Evolutionary conservation across 2,329 filamentous ascomycete genomes (phyloP).

Genomic region (Clarireedia monteithiana): DNA sequence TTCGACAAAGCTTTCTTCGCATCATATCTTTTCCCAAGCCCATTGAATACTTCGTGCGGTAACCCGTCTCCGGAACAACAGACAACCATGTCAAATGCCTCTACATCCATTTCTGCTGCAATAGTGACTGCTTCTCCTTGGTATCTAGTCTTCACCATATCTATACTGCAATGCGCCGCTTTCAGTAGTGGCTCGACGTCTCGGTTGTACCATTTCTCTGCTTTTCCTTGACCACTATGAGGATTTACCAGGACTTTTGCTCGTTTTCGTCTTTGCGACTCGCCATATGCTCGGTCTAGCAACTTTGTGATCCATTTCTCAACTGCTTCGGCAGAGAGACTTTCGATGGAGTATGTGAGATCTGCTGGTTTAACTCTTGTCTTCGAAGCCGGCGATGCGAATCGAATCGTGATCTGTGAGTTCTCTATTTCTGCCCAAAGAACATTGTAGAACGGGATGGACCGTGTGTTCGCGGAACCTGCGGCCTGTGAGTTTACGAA

Average conservation of each 20-base stretch:
- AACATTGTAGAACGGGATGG: conserved; percentile 74
- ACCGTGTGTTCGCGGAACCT: conserved; percentile 31
- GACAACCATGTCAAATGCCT: conserved; percentile 76
- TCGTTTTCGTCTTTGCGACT: conserved; percentile 61
- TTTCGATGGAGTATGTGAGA: conserved; percentile 50
- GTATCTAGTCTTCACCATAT: conserved; percentile 64
- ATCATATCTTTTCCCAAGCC: conserved; percentile 68
- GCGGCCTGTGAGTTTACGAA: conserved; percentile 5
- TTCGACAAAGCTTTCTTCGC: conserved; percentile 66
- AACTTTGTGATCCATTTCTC: conserved; percentile 55
- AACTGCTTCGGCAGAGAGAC: conserved; percentile 22
- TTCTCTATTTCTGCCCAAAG: conserved; percentile 67
- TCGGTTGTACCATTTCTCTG: conserved; percentile 63
- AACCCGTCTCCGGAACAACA: conserved; percentile 90
- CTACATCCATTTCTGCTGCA: conserved; percentile 65
- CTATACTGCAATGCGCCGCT: conserved; percentile 69
- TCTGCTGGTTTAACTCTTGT: conserved; percentile 51
- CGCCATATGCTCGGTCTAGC: conserved; percentile 62
- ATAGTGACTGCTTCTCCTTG: conserved; percentile 74
- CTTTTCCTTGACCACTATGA: conserved; percentile 74
- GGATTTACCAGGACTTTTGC: conserved; percentile 90
- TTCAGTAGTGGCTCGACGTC: conserved; percentile 76
- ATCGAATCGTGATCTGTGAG: conserved; percentile 58
- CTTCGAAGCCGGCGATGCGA: conserved; percentile 55
- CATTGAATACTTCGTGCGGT: conserved; percentile 92